Conservation (phyloP, 169 alveolate species). For the Cryptosporidium ubiquitum region DNA sequence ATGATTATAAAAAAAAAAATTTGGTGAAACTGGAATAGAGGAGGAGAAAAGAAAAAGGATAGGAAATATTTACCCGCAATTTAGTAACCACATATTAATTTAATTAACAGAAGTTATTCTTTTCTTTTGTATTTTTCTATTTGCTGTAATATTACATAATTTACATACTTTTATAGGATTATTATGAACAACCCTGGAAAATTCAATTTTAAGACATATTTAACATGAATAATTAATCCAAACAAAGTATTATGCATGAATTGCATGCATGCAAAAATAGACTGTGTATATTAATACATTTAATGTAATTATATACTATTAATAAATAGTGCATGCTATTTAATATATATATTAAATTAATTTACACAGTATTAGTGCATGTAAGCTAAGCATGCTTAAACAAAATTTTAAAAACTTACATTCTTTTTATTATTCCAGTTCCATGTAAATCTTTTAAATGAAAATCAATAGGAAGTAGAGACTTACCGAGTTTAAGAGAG, state of each 20-base stretch:
- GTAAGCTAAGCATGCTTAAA: background rate
- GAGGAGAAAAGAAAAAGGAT: too few species aligned
- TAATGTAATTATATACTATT: too few species aligned
- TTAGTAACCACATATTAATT: too few species aligned
- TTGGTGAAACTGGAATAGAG: too few species aligned
- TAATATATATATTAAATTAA: too few species aligned
- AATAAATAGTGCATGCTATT: too few species aligned
- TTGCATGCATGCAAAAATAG: background rate
- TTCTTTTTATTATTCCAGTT: slow-evolving; percentile 37
- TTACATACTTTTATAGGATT: slow-evolving; percentile 24
- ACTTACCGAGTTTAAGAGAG: slow-evolving; percentile 33
- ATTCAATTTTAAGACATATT: background rate
- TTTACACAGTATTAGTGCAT: too few species aligned
- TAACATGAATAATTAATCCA: background rate
- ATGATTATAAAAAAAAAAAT: background rate
- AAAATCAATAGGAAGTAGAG: slow-evolving; percentile 31
- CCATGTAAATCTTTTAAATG: slow-evolving; percentile 53
- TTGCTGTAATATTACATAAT: background rate
- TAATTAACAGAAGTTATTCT: background rate
- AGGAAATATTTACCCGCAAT: too few species aligned
- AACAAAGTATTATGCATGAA: background rate
- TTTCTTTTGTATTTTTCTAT: background rate
- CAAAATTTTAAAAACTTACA: slow-evolving; percentile 19
- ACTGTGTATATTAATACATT: too few species aligned
- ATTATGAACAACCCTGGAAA: slow-evolving; percentile 6